phyloP scores from a whole-genome alignment of 805 yeast genomes.

The Cyberlindnera misumaiensis region DNA sequence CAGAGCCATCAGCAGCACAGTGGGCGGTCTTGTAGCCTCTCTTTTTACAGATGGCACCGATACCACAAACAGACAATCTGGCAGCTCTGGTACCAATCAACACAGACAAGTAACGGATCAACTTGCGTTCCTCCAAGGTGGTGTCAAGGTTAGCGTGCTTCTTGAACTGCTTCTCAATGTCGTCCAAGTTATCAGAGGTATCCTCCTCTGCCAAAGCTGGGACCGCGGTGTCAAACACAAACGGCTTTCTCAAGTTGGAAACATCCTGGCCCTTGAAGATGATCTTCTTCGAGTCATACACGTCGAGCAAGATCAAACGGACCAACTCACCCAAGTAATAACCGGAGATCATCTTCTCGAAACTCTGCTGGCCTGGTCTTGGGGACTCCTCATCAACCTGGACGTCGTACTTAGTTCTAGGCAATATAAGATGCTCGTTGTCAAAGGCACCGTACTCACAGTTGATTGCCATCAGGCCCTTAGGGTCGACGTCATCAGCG shows the following conservation, averaged over 20 bases:
- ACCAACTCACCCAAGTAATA: conserved; percentile 91
- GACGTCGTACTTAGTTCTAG: conserved; percentile 84
- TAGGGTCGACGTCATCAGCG: conserved; percentile 52
- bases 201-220: conserved; percentile 86
- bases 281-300: conserved; percentile 47
- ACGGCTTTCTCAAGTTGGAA: conserved; percentile 52
- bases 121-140: conserved; percentile 69
- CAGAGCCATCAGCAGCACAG: conserved; percentile 97
- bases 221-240: conserved; percentile 82
- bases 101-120: conserved; percentile 78
- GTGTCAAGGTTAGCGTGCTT: conserved; percentile 54
- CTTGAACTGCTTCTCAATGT: conserved; percentile 62
- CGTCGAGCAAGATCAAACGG: conserved; percentile 72
- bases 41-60: conserved; percentile 89
- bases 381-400: conserved; percentile 81
- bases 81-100: conserved; percentile 90
- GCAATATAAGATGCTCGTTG: conserved; percentile 76
- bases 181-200: conserved; percentile 74
- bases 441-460: conserved; percentile 98
- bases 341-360: conserved; percentile 97
- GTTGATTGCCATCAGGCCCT: conserved; percentile 87
- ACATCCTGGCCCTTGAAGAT: conserved; percentile 69
- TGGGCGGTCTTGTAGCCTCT: conserved; percentile 70
- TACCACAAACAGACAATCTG: conserved; percentile 88
- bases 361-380: conserved; percentile 92